phyloP scores from a whole-genome alignment of 306 rosid genomes.

The Corylus americana region DNA sequence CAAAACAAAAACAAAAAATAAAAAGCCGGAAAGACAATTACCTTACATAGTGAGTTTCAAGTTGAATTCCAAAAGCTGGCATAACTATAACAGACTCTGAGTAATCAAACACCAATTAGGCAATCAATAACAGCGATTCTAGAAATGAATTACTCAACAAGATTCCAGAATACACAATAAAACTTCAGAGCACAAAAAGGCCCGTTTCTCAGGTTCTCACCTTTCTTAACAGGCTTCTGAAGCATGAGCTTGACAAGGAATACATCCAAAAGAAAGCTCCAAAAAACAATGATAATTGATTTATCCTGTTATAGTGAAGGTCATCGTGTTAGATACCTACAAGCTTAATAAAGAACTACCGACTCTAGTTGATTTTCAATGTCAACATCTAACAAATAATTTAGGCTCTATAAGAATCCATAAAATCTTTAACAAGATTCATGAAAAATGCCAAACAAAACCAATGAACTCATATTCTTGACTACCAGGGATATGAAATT shows the following conservation, averaged over 20 bases:
- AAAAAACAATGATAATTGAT: slow-evolving; percentile 48
- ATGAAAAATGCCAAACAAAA: neutral
- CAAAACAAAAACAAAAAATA: neutral
- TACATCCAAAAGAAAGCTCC: slow-evolving; percentile 56
- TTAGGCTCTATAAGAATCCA: neutral
- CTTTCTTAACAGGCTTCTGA: slow-evolving; percentile 62
- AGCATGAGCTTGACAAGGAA: slow-evolving; percentile 60
- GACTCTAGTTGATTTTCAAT: neutral
- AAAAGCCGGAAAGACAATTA: slow-evolving; percentile 19
- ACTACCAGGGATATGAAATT: neutral
- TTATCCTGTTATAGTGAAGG: slow-evolving; percentile 46
- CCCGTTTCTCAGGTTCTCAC: slow-evolving; percentile 39
- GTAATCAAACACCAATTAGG: slow-evolving; percentile 21
- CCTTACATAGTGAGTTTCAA: slow-evolving; percentile 80
- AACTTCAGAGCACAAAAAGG: slow-evolving; percentile 20
- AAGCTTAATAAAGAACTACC: slow-evolving; percentile 2
- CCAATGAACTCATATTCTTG: neutral
- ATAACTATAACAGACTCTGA: slow-evolving; percentile 82
- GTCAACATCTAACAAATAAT: neutral
- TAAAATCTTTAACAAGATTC: neutral
- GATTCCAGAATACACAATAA: slow-evolving; percentile 9
- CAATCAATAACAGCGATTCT: slow-evolving; percentile 7
- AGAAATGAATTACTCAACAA: slow-evolving; percentile 12
- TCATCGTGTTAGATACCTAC: slow-evolving; percentile 7
- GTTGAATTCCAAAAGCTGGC: slow-evolving; percentile 95